Percentiles rank a stretch among this genome's conserved stretches.
Evolutionary conservation across 2,329 filamentous ascomycete genomes (phyloP).

Genomic region (Clonostachys byssicola): DNA sequence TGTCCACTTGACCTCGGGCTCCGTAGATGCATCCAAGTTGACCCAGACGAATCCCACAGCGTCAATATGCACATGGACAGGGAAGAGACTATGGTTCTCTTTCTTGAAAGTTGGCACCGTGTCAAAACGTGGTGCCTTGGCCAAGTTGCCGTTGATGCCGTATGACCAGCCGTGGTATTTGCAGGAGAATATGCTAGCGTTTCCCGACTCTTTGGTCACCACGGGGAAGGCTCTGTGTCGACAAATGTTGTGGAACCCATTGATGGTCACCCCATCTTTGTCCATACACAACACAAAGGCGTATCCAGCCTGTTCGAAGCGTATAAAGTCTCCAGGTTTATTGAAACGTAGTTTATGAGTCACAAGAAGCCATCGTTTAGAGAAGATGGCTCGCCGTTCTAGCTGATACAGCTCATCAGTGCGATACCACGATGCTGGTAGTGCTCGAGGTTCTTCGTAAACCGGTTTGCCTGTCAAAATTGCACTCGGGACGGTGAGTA

Average conservation of each 20-base stretch:
- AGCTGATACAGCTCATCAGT: conserved; percentile 52
- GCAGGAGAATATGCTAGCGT: conserved; percentile 45
- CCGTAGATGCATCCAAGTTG: conserved; percentile 46
- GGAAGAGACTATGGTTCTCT: conserved; percentile 49
- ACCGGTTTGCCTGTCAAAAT: no score
- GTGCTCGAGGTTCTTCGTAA: conserved; percentile 14
- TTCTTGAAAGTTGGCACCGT: conserved; percentile 51
- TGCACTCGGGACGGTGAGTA: no score
- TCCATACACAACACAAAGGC: conserved; percentile 48
- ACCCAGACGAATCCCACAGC: conserved; percentile 52
- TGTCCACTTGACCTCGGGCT: conserved; percentile 28
- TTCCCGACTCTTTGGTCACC: conserved; percentile 42
- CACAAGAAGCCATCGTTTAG: conserved; percentile 49
- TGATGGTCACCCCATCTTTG: conserved; percentile 39
- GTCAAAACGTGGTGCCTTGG: conserved; percentile 56
- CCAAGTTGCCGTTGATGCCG: conserved; percentile 48
- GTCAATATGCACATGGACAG: conserved; percentile 49
- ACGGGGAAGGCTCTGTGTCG: conserved; percentile 57
- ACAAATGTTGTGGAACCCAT: conserved; percentile 60
- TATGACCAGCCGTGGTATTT: conserved; percentile 60
- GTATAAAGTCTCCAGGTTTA: conserved; percentile 47
- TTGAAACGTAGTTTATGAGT: conserved; percentile 40
- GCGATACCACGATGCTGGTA: conserved; percentile 48
- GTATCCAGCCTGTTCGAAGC: conserved; percentile 49
- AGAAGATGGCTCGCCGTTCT: conserved; percentile 53